These are phyloP conservation scores for Gossypium bickii DNA, from an alignment of 345 rosid genomes.

Conservation along the genomic window DNA sequence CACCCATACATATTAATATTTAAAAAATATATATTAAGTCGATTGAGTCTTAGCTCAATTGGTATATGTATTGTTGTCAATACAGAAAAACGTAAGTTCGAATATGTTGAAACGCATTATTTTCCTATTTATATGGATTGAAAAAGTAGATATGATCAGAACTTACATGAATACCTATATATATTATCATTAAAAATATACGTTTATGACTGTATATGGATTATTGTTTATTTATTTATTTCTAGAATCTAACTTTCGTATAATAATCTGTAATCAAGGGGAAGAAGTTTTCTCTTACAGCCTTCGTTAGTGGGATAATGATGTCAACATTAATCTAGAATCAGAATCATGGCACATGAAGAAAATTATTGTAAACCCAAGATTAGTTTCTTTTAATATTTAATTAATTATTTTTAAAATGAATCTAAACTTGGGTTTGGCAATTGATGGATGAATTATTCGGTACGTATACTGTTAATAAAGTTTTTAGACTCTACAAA, in stretches of 20 bases:
- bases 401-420: not conserved
- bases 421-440: not conserved
- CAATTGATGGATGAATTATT: not conserved
- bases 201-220: not conserved
- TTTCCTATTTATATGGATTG: too few relatives aligned
- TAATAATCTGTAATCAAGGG: not conserved
- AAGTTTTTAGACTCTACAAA: accelerated
- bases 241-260: conserved; percentile 20
- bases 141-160: too few relatives aligned
- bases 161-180: too few relatives aligned
- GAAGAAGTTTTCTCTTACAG: conserved; percentile 11
- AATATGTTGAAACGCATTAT: too few relatives aligned
- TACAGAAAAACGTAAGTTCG: accelerated
- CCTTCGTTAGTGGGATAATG: conserved; percentile 26
- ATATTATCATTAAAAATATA: not conserved
- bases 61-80: accelerated
- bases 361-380: not conserved
- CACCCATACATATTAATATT: too few relatives aligned
- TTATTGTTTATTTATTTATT: not conserved
- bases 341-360: conserved; percentile 26
- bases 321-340: conserved; percentile 37
- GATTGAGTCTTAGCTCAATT: too few relatives aligned
- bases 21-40: too few relatives aligned
- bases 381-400: not conserved
- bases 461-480: too few relatives aligned